These are phyloP conservation scores for Porpolomopsis calyptriformis DNA, from an alignment of 768 basidiomycete genomes.

Conservation along the genomic window DNA sequence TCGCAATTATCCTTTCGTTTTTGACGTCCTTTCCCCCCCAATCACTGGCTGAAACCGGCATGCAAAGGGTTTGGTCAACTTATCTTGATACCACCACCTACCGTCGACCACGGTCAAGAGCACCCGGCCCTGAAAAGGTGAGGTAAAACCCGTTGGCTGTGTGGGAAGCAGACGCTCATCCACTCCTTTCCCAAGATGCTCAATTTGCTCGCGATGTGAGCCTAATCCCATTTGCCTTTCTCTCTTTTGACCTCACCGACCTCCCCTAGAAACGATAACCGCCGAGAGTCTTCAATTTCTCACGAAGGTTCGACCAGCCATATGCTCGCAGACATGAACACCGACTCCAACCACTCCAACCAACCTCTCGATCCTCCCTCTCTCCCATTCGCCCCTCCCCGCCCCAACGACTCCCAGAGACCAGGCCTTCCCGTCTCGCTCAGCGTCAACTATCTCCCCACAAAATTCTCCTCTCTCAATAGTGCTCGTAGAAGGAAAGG, in stretches of 20 bases:
- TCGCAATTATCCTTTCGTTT: too few relatives aligned
- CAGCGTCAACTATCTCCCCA: conserved; percentile 64
- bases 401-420: neutral
- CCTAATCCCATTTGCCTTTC: neutral
- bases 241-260: too few relatives aligned
- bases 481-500: conserved; percentile 28
- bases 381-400: too few relatives aligned
- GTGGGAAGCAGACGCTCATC: too few relatives aligned
- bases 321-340: neutral
- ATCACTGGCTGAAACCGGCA: too few relatives aligned
- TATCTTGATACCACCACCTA: neutral
- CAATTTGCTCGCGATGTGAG: neutral
- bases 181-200: neutral
- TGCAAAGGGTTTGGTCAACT: neutral
- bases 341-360: neutral
- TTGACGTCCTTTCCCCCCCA: too few relatives aligned
- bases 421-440: conserved; percentile 22
- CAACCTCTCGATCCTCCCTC: too few relatives aligned
- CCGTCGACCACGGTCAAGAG: too few relatives aligned
- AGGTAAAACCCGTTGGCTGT: too few relatives aligned
- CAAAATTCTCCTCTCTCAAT: conserved; percentile 53
- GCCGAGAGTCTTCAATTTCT: neutral
- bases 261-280: neutral
- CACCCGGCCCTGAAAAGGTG: too few relatives aligned
- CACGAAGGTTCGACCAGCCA: neutral